Evolutionary conservation across 1,284 basidiomycete species (phyloP).

Genomic region (Uromyces viciae-fabae): DNA sequence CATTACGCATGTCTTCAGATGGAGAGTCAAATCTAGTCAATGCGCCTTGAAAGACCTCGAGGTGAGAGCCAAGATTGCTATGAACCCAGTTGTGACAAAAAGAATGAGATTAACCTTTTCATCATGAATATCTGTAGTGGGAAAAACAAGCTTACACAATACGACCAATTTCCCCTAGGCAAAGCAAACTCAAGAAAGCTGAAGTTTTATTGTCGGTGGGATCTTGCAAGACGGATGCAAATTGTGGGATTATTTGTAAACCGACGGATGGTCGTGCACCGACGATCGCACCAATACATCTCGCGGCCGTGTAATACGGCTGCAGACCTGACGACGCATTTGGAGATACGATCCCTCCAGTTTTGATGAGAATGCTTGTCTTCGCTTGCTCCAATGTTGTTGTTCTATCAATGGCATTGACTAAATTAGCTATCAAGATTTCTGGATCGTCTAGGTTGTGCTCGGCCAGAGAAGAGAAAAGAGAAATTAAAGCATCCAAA

Average conservation of each 20-base stretch:
- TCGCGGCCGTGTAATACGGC: slow-evolving; percentile 67
- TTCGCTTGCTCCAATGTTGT: slow-evolving; percentile 37
- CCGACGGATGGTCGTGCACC: slow-evolving; percentile 3
- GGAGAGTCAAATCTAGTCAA: slow-evolving; percentile 71
- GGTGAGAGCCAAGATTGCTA: slow-evolving; percentile 76
- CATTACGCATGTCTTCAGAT: slow-evolving; percentile 76
- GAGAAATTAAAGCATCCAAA: slow-evolving; percentile 34
- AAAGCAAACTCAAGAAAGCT: slow-evolving; percentile 75
- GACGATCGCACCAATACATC: slow-evolving; percentile 64
- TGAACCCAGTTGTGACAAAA: too few relatives aligned
- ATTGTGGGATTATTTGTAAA: slow-evolving; percentile 10
- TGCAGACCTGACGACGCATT: slow-evolving; percentile 50
- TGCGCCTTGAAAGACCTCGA: slow-evolving; percentile 69
- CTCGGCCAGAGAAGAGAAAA: slow-evolving; percentile 31
- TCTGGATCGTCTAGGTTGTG: slow-evolving; percentile 24
- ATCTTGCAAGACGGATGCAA: slow-evolving; percentile 55
- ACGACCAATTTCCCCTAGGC: slow-evolving; percentile 83
- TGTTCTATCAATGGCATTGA: slow-evolving; percentile 17
- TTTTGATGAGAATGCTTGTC: slow-evolving; percentile 9
- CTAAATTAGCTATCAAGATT: slow-evolving; percentile 19
- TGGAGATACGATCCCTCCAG: slow-evolving; percentile 13
- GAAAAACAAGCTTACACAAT: slow-evolving; percentile 63
- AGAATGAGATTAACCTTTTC: too few relatives aligned
- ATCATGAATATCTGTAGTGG: not conserved
- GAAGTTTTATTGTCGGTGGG: slow-evolving; percentile 67